Evolutionary conservation across 352 stramenopile genomes (phyloP), one percentile per base, ranked within the genome.

Genomic region (Globisporangium lucens): DNA sequence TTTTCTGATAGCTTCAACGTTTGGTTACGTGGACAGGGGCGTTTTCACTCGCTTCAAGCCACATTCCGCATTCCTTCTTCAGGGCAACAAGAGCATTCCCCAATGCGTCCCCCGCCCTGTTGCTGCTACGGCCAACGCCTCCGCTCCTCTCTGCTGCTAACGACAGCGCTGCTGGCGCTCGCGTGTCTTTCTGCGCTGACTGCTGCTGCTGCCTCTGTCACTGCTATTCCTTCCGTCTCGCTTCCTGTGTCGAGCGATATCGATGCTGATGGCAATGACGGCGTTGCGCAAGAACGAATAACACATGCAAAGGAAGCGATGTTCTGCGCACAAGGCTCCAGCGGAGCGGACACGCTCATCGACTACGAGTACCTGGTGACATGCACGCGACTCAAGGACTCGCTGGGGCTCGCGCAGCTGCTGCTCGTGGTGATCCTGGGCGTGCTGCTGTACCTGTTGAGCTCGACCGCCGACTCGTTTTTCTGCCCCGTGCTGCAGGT

Each of bases 401-500:
- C 83, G 7, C 72, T 76, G 0, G 66, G 67, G 3, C 46, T 82
- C 4, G 80, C 75, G 15, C 79, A 77, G 8, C 68, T 72, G 7
- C 46, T 73, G 35, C 74, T 94, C 7, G 71, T 90, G 17, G 36
- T 82, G 43, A 66, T 82, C 52, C 75, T 94, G 17, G 64, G 85
- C 8, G 53, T 90, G 59, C 71, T 94, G 58, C 67, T 94, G 12
- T 94, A 93, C 61, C 68, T 94, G 38, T 72, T 93, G 30, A 93
- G 84, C 72, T 93, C 86, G 30, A 94, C 86, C 3, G 86, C 86
- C 57, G 86, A 94, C 69, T 77, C 85, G 65, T 94, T 94, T 69
- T 94, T 94, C 71, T 91, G 81, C 53, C 86, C 86, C 0, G 76
- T 87, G 47, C 68, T 93, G 8, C 87, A 94, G 68, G 78, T 86